Conservation (phyloP, 2,329 filamentous ascomycete species). For the Gliomastix tumulicola region DNA sequence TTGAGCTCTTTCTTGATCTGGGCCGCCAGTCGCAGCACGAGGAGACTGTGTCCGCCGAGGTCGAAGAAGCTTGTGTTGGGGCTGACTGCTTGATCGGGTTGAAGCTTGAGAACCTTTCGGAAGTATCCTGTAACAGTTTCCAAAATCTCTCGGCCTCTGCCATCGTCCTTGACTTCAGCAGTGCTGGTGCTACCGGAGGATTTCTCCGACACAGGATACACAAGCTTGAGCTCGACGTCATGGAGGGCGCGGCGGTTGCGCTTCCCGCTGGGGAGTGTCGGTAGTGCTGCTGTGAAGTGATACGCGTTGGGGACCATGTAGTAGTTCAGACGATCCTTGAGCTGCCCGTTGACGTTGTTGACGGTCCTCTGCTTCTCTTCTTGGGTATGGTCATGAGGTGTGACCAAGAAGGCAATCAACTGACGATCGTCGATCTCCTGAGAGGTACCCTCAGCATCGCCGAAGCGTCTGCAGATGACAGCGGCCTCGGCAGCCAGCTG, state of each 20-base stretch:
- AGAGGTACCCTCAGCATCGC: neutral
- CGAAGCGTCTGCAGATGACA: neutral
- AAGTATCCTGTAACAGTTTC: neutral
- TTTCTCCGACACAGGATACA: too few species aligned
- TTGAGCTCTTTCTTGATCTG: slow-evolving; percentile 15
- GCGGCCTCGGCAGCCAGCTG: neutral
- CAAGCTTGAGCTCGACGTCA: slow-evolving; percentile 1
- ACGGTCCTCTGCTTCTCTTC: too few species aligned
- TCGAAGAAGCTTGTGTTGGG: slow-evolving; percentile 15
- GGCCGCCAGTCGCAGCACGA: slow-evolving; percentile 14
- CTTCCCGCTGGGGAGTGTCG: slow-evolving; percentile 14
- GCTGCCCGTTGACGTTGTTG: too few species aligned
- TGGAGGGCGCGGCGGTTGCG: slow-evolving; percentile 12
- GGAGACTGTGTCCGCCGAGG: slow-evolving; percentile 15
- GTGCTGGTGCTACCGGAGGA: too few species aligned
- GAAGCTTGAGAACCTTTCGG: slow-evolving; percentile 7
- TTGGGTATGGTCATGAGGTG: too few species aligned
- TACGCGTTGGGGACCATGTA: slow-evolving; percentile 17
- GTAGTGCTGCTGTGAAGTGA: slow-evolving; percentile 10
- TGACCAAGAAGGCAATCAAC: slow-evolving; percentile 12
- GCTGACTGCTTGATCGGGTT: slow-evolving; percentile 6
- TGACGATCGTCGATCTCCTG: slow-evolving; percentile 11
- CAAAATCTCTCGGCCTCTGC: neutral
- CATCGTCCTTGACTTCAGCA: neutral
- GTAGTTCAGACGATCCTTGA: slow-evolving; percentile 15